Evolutionary conservation across 2,329 filamentous ascomycete species (phyloP).

Genomic region (Penicillium sp.): DNA sequence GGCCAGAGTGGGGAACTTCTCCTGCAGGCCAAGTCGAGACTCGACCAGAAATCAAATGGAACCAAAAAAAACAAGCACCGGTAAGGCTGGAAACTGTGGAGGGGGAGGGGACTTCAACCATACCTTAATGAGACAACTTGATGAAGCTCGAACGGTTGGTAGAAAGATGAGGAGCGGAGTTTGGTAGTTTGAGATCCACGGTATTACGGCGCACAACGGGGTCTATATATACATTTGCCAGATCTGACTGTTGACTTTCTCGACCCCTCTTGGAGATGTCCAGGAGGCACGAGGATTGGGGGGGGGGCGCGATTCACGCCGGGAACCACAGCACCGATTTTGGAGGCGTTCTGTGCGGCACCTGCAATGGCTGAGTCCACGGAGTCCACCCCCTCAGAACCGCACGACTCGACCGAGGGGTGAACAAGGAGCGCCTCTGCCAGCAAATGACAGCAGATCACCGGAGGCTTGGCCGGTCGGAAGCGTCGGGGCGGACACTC

Average conservation of each 20-base stretch:
- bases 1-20: conserved; percentile 10
- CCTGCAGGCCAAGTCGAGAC: conserved; percentile 2
- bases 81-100: too few relatives aligned
- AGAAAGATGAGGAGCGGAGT: neutral
- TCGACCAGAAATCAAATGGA: neutral
- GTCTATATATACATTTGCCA: too few relatives aligned
- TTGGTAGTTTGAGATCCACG: too few relatives aligned
- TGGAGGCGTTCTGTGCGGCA: too few relatives aligned
- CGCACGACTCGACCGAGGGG: conserved; percentile 1
- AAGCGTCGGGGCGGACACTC: conserved; percentile 7
- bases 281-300: too few relatives aligned
- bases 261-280: too few relatives aligned
- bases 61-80: too few relatives aligned
- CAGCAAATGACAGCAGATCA: neutral
- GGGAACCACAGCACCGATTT: too few relatives aligned
- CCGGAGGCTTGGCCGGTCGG: conserved; percentile 3
- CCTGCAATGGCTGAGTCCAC: too few relatives aligned
- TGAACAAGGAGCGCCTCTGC: too few relatives aligned
- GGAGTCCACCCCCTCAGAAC: conserved; percentile 1
- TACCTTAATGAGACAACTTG: conserved; percentile 4
- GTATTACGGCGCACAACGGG: conserved; percentile 1
- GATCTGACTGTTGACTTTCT: too few relatives aligned
- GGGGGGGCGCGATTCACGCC: too few relatives aligned
- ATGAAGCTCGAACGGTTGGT: neutral
- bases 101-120: neutral